A percentile compares a stretch with the other conserved stretches of the same genome.
Evolutionary conservation across 163 green algal genomes (phyloP).

Genomic region (Chlamydomonas reinhardtii): DNA sequence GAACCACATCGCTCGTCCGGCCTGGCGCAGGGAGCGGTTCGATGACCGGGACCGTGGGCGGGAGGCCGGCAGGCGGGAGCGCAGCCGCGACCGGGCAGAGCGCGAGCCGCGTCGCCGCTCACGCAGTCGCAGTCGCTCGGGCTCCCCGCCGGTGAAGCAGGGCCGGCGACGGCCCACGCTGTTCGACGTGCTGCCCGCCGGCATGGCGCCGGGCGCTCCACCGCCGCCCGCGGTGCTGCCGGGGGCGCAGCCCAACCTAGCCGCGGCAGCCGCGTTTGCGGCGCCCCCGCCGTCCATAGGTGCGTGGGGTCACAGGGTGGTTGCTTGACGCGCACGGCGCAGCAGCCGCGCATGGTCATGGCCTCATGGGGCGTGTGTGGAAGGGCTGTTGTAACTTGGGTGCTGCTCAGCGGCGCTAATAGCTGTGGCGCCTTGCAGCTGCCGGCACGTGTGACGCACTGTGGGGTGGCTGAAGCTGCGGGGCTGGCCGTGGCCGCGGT

Average conservation of each 20-base stretch:
- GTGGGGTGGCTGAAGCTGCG: too few species aligned
- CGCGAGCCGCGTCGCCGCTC: neutral
- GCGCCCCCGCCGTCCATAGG: conserved; percentile 11
- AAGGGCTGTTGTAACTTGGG: too few species aligned
- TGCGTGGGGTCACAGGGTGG: neutral
- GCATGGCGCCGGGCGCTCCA: conserved; percentile 35
- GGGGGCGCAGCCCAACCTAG: conserved; percentile 38
- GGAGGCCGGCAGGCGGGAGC: neutral
- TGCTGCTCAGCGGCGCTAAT: too few species aligned
- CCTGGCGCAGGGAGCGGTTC: neutral
- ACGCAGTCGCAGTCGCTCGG: conserved; percentile 17
- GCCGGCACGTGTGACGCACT: too few species aligned
- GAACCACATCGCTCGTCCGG: too few species aligned
- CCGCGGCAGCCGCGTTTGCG: conserved; percentile 30
- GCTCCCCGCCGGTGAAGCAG: conserved; percentile 2
- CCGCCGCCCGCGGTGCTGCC: conserved; percentile 39
- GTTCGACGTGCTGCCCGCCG: conserved; percentile 39
- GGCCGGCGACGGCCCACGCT: conserved; percentile 37
- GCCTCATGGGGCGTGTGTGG: neutral
- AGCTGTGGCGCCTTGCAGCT: too few species aligned
- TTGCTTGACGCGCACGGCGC: too few species aligned
- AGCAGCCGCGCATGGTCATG: neutral
- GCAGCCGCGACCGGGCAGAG: conserved; percentile 21
- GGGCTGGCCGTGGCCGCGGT: too few species aligned
- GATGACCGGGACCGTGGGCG: neutral